Percentiles rank a stretch among this genome's conserved stretches.
phyloP scores from a whole-genome alignment of 1,284 basidiomycete genomes.

The Peniophora sp. region DNA sequence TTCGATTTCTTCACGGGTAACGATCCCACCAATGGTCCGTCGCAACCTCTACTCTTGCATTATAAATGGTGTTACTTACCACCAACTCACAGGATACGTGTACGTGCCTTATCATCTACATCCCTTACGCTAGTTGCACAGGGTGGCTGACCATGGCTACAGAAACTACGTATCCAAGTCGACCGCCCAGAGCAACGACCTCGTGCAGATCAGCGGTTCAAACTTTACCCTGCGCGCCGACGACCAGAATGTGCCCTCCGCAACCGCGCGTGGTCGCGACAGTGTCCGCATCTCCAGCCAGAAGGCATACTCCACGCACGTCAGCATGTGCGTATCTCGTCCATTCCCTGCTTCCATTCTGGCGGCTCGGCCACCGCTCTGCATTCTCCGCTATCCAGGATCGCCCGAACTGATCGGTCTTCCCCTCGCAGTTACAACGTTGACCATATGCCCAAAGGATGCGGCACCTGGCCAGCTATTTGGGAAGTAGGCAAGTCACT shows the following conservation, averaged over 20 bases:
- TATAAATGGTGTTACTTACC: too few relatives aligned
- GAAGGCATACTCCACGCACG: constrained; percentile 44
- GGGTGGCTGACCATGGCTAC: background rate
- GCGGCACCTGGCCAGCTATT: constrained; percentile 27
- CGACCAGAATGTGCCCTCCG: constrained; percentile 32
- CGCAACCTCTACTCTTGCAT: too few relatives aligned
- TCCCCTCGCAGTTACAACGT: constrained; percentile 39
- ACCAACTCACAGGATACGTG: background rate
- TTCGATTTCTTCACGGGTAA: background rate
- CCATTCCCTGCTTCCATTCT: background rate
- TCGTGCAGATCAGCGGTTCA: constrained; percentile 22
- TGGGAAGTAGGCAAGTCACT: constrained; percentile 14
- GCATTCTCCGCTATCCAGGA: background rate
- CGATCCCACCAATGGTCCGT: background rate
- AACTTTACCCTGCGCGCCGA: constrained; percentile 42
- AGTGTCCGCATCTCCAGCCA: constrained; percentile 50
- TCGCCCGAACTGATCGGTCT: background rate
- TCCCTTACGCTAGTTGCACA: background rate
- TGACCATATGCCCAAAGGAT: constrained; percentile 54
- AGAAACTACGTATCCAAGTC: constrained; percentile 28
- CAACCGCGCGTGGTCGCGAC: constrained; percentile 46
- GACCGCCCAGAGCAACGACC: constrained; percentile 23
- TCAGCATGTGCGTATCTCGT: constrained; percentile 38
- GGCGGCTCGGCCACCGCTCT: background rate
- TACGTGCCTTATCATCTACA: background rate